Evolutionary conservation across 2,329 filamentous ascomycete species (phyloP), one percentile per base, ranked within the genome.

Genomic region (Calonectria hawksworthii): DNA sequence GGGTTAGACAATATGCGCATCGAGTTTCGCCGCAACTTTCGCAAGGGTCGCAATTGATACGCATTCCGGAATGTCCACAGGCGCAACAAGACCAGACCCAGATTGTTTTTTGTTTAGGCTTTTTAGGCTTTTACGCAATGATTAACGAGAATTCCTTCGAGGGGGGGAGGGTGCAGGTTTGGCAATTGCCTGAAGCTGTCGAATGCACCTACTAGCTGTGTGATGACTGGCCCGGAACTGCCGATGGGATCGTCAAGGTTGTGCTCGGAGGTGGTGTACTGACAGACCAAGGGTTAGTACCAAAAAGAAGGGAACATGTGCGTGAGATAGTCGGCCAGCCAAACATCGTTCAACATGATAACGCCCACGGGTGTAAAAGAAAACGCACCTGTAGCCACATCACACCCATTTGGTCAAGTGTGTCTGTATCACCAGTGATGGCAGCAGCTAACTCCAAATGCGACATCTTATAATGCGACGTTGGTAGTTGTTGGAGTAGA

Each of bases 11-110:
- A 23, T 23, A 2, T 10, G 52, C 1, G 18, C 52, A 56, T 1
- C 52, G 52, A 2, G 0, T 2, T 10, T 1, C 1, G 18, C 21
- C 21, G 14, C 52, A 56, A 0, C 1, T 1, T n/a, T 9, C 30
- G 32, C 52, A 56, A 34, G 10, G 0, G 8, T 5, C 13, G 6
- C 1, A 11, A 3, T 10, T 36, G 9, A 56, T 34, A 14, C 30
- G 14, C 30, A 56, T 56, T 32, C 16, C 11, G 13, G 16, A 2
- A 3, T n/a, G 1, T 23, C 6, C 8, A 14, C 54, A 59, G 0
- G 2, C 0, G 21, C 54, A 59, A 11, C 54, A 59, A 7, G 10
- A 16, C 54, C 54, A 59, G 6, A 1, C 7, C 26, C 3, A n/a
- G n/a, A n/a, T n/a, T n/a, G n/a, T n/a, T n/a, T n/a, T 32, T 10